phyloP scores from a whole-genome alignment of 1,284 basidiomycete species.

The Ganoderma sp. region DNA sequence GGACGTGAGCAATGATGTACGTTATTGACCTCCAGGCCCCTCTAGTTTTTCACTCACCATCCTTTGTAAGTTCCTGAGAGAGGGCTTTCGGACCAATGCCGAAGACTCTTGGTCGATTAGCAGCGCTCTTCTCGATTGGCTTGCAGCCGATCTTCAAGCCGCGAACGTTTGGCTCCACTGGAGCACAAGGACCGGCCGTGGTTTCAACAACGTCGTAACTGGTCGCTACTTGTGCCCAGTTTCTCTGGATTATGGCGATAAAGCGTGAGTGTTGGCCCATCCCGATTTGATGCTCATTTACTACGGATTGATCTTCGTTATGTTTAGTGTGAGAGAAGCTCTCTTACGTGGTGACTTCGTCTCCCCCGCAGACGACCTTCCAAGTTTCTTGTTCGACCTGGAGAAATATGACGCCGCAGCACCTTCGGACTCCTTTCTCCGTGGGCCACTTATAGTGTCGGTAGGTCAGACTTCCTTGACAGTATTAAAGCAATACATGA shows the following conservation, averaged over 20 bases:
- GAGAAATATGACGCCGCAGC: background rate
- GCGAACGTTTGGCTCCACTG: background rate
- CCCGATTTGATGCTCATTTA: too few relatives aligned
- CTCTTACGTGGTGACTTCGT: background rate
- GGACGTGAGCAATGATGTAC: background rate
- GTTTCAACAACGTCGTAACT: background rate
- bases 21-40: background rate
- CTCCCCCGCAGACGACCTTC: background rate
- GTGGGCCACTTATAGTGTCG: background rate
- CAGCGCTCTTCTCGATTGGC: background rate
- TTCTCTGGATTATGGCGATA: background rate
- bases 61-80: background rate
- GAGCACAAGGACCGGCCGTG: background rate
- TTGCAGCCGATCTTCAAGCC: background rate
- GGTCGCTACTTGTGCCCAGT: background rate
- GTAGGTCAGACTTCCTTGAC: background rate
- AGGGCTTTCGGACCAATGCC: background rate
- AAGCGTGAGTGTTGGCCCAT: background rate
- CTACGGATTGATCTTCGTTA: background rate
- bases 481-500: background rate
- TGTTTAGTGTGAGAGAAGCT: background rate
- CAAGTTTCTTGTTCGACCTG: constrained; percentile 1
- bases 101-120: background rate
- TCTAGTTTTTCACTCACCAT: too few relatives aligned
- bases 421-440: background rate